Percentiles rank a stretch among this genome's conserved stretches.
Conservation (phyloP, 2,329 filamentous ascomycete genomes). For the Aspergillus glaucus region DNA sequence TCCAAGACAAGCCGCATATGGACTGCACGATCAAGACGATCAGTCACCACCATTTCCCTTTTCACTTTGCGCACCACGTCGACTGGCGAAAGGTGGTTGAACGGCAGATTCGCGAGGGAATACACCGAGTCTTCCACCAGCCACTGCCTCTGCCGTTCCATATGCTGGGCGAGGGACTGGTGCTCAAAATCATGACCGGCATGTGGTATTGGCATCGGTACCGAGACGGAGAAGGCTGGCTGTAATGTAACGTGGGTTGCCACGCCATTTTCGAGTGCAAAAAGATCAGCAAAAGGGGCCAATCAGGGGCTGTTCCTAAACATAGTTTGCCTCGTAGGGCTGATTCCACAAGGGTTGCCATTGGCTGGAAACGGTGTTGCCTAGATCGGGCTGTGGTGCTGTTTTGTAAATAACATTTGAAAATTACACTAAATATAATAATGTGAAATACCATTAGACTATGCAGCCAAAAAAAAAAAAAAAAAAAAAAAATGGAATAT, state of each 20-base stretch:
- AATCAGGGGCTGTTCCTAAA: not conserved
- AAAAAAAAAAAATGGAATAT: too few relatives aligned
- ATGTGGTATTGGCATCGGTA: slow-evolving; percentile 6
- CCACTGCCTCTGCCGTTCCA: slow-evolving; percentile 9
- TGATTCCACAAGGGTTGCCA: not conserved
- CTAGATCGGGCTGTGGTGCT: not conserved
- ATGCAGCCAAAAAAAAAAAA: too few relatives aligned
- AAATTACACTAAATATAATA: not conserved
- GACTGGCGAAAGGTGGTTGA: slow-evolving; percentile 12
- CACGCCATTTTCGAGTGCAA: not conserved
- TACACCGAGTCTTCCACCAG: slow-evolving; percentile 10
- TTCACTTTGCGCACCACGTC: slow-evolving; percentile 13
- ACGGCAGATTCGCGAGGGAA: slow-evolving; percentile 11
- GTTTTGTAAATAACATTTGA: not conserved
- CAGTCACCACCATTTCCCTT: slow-evolving; percentile 14
- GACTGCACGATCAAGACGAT: slow-evolving; percentile 12
- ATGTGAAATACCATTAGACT: not conserved
- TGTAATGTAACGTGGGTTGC: not conserved
- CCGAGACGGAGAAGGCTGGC: not conserved
- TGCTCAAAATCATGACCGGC: slow-evolving; percentile 11
- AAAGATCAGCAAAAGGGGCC: not conserved
- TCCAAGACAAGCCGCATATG: slow-evolving; percentile 11
- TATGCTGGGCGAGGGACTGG: slow-evolving; percentile 4
- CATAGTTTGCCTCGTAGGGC: not conserved
- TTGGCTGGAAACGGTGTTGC: slow-evolving; percentile 1